Evolutionary conservation across 352 stramenopile genomes (phyloP).

Genomic region (Globisporangium splendens): DNA sequence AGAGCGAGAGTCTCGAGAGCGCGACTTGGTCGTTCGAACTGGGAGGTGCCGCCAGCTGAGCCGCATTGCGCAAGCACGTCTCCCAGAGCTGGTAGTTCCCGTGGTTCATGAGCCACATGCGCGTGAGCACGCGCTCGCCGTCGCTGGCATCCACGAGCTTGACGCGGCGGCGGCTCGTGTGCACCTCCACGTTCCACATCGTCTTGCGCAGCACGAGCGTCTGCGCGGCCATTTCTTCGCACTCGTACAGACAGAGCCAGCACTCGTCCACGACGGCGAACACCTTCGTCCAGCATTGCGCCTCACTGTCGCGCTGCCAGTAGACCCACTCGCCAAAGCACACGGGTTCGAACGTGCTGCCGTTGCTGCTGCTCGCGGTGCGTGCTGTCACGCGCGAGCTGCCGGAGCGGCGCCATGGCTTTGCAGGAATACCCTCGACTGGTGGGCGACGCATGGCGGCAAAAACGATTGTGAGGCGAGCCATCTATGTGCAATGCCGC

Average conservation of each 20-base stretch:
- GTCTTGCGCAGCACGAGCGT: conserved; percentile 4
- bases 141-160: conserved; percentile 5
- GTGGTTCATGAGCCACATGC: conserved; percentile 10
- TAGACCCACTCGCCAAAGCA: conserved; percentile 52
- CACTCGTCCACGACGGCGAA: conserved; percentile 56
- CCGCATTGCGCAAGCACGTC: conserved; percentile 4
- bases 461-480: conserved; percentile 1
- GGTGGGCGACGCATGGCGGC: not conserved
- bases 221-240: conserved; percentile 21
- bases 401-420: not conserved
- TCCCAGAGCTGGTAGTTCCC: conserved; percentile 11
- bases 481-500: too few species aligned
- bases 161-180: conserved; percentile 3
- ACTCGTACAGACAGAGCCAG: conserved; percentile 50
- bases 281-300: conserved; percentile 63
- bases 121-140: not conserved
- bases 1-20: too few species aligned
- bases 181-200: conserved; percentile 6
- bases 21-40: too few species aligned
- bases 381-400: conserved; percentile 8
- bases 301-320: conserved; percentile 47
- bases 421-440: not conserved
- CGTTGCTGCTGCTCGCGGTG: not conserved
- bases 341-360: conserved; percentile 2
- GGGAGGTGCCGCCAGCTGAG: not conserved